Percentiles rank a stretch among this genome's conserved stretches.
Conservation (phyloP, 1,284 basidiomycete genomes). For the Leccinum fallax region DNA sequence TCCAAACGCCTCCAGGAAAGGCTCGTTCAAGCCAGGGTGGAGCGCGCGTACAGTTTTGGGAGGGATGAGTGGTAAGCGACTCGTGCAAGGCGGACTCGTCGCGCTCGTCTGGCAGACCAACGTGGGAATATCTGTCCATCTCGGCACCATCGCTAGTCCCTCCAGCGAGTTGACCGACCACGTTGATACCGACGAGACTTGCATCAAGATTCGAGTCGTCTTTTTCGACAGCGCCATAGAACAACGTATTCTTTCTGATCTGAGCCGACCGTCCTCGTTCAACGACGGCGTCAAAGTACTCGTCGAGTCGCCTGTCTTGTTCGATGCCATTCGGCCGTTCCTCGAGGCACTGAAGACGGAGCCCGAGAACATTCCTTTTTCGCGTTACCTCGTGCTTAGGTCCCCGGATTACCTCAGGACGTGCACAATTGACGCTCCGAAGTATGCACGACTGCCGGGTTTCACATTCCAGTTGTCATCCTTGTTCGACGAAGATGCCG, state of each 20-base stretch:
- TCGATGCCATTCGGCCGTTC: conserved; percentile 63
- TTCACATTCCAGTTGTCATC: conserved; percentile 54
- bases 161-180: conserved; percentile 44
- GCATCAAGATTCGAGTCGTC: conserved; percentile 44
- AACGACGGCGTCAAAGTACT: conserved; percentile 37
- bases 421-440: conserved; percentile 47
- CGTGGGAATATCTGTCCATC: conserved; percentile 40
- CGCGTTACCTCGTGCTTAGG: conserved; percentile 49
- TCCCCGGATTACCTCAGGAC: conserved; percentile 35
- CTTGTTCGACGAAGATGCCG: conserved; percentile 35
- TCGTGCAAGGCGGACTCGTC: conserved; percentile 58
- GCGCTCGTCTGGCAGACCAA: conserved; percentile 50
- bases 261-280: conserved; percentile 21
- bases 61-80: conserved; percentile 51
- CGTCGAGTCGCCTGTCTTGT: conserved; percentile 63
- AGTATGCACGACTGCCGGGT: conserved; percentile 47
- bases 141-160: conserved; percentile 50
- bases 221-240: conserved; percentile 57
- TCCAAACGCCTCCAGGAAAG: conserved; percentile 55
- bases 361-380: conserved; percentile 56
- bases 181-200: conserved; percentile 31
- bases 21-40: conserved; percentile 42
- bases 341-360: conserved; percentile 53
- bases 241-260: conserved; percentile 44
- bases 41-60: conserved; percentile 53